Conservation (phyloP, 1,284 basidiomycete genomes). For the Waitea zeae region DNA sequence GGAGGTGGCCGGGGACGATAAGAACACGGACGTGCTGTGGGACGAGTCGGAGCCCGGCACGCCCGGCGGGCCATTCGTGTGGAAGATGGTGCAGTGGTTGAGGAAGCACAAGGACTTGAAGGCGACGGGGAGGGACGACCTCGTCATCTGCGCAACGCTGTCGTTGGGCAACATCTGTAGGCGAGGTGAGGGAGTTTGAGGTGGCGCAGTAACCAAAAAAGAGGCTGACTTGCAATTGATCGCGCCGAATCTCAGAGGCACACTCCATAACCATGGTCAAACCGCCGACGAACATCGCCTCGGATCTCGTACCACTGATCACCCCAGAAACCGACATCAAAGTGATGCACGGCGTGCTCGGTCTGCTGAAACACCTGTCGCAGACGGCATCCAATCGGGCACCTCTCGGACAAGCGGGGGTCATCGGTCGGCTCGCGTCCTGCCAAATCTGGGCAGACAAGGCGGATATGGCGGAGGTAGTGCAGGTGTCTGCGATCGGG, state of each 20-base stretch:
- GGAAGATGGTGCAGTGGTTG: constrained; percentile 66
- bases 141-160: constrained; percentile 69
- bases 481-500: constrained; percentile 81
- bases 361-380: constrained; percentile 71
- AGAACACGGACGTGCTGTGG: constrained; percentile 61
- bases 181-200: constrained; percentile 31
- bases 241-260: constrained; percentile 26
- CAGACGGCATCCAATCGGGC: constrained; percentile 52
- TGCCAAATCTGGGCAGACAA: constrained; percentile 59
- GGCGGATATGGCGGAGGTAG: constrained; percentile 63
- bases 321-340: constrained; percentile 43
- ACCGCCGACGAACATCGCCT: constrained; percentile 27
- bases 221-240: not conserved
- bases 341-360: constrained; percentile 72
- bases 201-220: too few species aligned
- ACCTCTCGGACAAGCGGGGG: constrained; percentile 40
- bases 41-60: constrained; percentile 34
- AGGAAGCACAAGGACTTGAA: constrained; percentile 23
- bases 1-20: constrained; percentile 69
- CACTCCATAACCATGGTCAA: constrained; percentile 44
- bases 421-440: constrained; percentile 44
- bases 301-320: constrained; percentile 20
- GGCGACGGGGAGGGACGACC: constrained; percentile 40
- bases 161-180: constrained; percentile 70
- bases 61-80: constrained; percentile 57